phyloP scores from a whole-genome alignment of 2,329 filamentous ascomycete species.

The Paracamarosporium sp. region DNA sequence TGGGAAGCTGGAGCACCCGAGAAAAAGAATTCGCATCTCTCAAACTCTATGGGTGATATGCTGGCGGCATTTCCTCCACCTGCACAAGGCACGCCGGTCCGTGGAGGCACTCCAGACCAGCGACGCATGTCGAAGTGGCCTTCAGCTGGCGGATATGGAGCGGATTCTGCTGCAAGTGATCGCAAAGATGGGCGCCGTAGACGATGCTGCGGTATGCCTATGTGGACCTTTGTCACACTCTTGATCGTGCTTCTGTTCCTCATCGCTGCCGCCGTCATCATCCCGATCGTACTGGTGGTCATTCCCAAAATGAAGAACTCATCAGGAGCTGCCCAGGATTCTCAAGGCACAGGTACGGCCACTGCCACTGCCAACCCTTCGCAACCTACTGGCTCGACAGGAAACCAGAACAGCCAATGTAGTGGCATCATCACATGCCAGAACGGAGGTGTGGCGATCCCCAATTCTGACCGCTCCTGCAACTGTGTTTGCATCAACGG shows the following conservation, averaged over 20 bases:
- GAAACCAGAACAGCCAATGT: slow-evolving; percentile 54
- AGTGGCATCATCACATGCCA: slow-evolving; percentile 68
- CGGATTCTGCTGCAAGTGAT: slow-evolving; percentile 26
- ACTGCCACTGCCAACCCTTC: slow-evolving; percentile 20
- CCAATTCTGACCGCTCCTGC: slow-evolving; percentile 69
- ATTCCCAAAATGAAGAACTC: slow-evolving; percentile 58
- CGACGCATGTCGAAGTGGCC: slow-evolving; percentile 38
- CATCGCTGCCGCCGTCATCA: slow-evolving; percentile 79
- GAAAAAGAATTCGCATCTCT: slow-evolving; percentile 47
- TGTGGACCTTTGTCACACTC: slow-evolving; percentile 76
- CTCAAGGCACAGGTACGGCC: slow-evolving; percentile 30
- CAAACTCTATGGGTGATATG: slow-evolving; percentile 68
- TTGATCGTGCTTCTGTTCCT: slow-evolving; percentile 72
- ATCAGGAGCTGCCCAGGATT: slow-evolving; percentile 24
- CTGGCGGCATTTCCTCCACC: slow-evolving; percentile 70
- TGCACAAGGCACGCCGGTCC: slow-evolving; percentile 56
- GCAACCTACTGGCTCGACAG: slow-evolving; percentile 25
- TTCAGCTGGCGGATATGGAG: slow-evolving; percentile 20
- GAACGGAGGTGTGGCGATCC: slow-evolving; percentile 81
- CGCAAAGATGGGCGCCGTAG: slow-evolving; percentile 54
- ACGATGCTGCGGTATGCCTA: slow-evolving; percentile 82
- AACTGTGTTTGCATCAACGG: slow-evolving; percentile 89
- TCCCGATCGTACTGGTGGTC: slow-evolving; percentile 73
- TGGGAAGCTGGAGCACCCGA: slow-evolving; percentile 48
- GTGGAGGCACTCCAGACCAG: slow-evolving; percentile 21